Percentiles rank a stretch among this genome's conserved stretches.
Conservation (phyloP, 192 early-diverging fungal genomes). For the Coemansia furcata region DNA sequence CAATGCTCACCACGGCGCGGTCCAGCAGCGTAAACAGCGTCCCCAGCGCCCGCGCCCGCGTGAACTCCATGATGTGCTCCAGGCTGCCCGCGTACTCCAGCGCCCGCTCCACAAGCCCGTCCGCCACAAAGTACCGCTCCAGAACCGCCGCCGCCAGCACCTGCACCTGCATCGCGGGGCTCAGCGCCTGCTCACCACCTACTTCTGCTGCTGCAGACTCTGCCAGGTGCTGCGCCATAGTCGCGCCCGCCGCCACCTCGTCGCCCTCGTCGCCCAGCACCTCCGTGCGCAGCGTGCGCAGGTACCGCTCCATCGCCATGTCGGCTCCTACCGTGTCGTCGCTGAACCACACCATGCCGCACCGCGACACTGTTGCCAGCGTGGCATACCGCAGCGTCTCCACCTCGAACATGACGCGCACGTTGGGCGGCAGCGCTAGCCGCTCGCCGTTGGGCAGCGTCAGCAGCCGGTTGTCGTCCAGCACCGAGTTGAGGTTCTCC, state of each 20-base stretch:
- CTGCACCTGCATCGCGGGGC: conserved; percentile 72
- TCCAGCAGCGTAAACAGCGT: conserved; percentile 92
- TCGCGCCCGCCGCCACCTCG: conserved; percentile 56
- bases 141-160: conserved; percentile 71
- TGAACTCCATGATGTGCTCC: conserved; percentile 99
- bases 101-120: conserved; percentile 73
- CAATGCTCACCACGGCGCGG: conserved; percentile 75
- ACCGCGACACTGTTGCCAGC: conserved; percentile 95
- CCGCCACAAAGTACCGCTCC: conserved; percentile 65
- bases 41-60: conserved; percentile 72
- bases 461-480: conserved; percentile 97
- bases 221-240: background rate
- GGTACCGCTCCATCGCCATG: conserved; percentile 82
- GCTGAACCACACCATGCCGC: conserved; percentile 99
- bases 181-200: conserved; percentile 50
- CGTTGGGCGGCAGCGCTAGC: conserved; percentile 89
- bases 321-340: conserved; percentile 78
- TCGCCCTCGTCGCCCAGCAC: conserved; percentile 76
- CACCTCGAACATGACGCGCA: conserved; percentile 99
- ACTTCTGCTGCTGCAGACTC: background rate
- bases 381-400: conserved; percentile 98
- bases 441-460: conserved; percentile 99
- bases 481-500: conserved; percentile 91
- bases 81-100: conserved; percentile 66
- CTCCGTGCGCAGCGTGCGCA: conserved; percentile 69